Evolutionary conservation across 1,139 yeast genomes (phyloP).

Genomic region (Suhomyces atakaporum): DNA sequence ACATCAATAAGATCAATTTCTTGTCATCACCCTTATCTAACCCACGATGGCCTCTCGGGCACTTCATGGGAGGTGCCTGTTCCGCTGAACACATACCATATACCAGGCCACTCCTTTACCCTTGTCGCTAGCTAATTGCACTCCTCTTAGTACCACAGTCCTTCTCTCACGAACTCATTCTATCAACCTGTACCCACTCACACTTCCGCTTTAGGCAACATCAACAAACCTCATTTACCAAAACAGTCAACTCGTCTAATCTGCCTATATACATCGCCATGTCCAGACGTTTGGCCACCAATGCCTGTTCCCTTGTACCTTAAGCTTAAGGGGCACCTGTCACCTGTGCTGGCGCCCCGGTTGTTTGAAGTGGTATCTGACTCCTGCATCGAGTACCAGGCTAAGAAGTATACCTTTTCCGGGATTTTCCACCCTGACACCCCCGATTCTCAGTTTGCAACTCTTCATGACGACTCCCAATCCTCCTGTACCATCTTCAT

Average conservation of each 20-base stretch:
- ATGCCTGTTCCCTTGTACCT: conserved; percentile 28
- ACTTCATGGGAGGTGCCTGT: no score
- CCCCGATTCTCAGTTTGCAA: conserved; percentile 14
- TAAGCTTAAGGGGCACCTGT: conserved; percentile 23
- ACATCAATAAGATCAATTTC: no score
- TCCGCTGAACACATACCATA: no score
- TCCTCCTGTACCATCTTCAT: conserved; percentile 27
- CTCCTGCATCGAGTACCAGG: conserved; percentile 23
- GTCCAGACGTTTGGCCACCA: conserved; percentile 3
- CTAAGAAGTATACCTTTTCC: conserved; percentile 25
- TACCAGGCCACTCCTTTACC: no score
- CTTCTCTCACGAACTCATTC: no score
- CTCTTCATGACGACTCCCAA: conserved; percentile 15
- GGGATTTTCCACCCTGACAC: conserved; percentile 17
- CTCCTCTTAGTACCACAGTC: no score
- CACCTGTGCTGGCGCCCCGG: conserved; percentile 4
- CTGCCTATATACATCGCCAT: conserved; percentile 4
- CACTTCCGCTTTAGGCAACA: conserved; percentile 6
- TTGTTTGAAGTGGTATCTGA: conserved; percentile 17
- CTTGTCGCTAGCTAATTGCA: no score
- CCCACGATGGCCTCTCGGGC: no score
- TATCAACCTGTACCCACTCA: background rate
- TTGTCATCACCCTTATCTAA: no score
- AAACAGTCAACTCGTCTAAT: conserved; percentile 13
- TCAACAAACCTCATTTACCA: conserved; percentile 10